phyloP scores from a whole-genome alignment of 305 asterid species.

The Stenogyne calaminthoides region DNA sequence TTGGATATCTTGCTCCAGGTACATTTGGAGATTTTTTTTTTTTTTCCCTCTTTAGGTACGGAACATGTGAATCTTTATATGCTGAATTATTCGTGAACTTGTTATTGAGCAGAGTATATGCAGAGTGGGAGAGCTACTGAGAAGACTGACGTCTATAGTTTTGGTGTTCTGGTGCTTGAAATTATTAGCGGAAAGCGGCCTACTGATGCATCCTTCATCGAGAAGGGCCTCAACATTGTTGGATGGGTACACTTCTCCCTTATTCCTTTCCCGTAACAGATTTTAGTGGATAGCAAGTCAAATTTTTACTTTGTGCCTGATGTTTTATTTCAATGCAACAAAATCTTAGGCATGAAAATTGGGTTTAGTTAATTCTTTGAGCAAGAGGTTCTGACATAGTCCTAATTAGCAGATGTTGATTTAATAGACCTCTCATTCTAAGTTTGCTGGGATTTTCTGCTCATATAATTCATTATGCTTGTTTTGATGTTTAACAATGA shows the following conservation, averaged over 20 bases:
- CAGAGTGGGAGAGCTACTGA: slow-evolving; percentile 96
- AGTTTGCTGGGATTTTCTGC: background rate
- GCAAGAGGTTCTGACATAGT: background rate
- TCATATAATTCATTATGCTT: background rate
- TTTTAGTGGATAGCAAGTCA: background rate
- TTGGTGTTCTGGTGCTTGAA: slow-evolving; percentile 90
- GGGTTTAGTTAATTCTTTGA: background rate
- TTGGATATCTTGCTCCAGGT: slow-evolving; percentile 98
- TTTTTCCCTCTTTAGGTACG: background rate
- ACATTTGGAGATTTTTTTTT: background rate
- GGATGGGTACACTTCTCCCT: slow-evolving; percentile 70
- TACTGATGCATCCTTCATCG: slow-evolving; percentile 87
- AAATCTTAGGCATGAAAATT: background rate
- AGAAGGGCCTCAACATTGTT: slow-evolving; percentile 93
- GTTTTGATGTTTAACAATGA: background rate
- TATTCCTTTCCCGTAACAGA: background rate
- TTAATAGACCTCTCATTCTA: background rate
- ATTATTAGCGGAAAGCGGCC: slow-evolving; percentile 89
- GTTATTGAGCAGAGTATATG: slow-evolving; percentile 71
- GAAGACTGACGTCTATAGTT: slow-evolving; percentile 90
- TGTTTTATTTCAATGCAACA: background rate
- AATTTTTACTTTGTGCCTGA: background rate
- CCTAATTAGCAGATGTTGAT: background rate
- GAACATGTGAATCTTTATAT: slow-evolving; percentile 9
- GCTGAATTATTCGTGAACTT: slow-evolving; percentile 18